phyloP scores from a whole-genome alignment of 2,329 filamentous ascomycete species.

The Verticillium dahliae region DNA sequence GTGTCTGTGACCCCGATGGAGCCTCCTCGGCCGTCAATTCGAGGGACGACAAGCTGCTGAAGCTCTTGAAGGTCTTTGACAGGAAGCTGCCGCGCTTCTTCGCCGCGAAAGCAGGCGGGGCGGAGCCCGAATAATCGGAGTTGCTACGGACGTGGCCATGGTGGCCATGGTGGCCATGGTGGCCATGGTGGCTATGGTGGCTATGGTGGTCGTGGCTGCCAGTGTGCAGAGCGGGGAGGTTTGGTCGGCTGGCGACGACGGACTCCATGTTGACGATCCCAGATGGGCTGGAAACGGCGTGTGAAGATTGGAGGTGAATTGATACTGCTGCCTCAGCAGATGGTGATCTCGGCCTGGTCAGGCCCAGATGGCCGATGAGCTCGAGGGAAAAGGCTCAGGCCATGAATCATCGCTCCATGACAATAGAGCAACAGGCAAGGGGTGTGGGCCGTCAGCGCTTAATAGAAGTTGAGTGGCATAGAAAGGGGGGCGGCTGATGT shows the following conservation, averaged over 20 bases:
- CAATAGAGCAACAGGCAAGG: neutral
- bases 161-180: neutral
- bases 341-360: constrained; percentile 1
- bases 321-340: neutral
- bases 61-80: constrained; percentile 12
- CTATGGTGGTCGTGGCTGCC: neutral
- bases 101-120: constrained; percentile 4
- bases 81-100: constrained; percentile 11
- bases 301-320: neutral
- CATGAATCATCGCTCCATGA: constrained; percentile 5
- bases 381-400: constrained; percentile 10
- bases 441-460: neutral
- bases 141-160: neutral
- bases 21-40: constrained; percentile 6
- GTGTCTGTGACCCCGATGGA: constrained; percentile 2
- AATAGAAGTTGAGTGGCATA: neutral
- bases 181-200: neutral
- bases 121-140: constrained; percentile 1
- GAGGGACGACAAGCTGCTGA: constrained; percentile 11
- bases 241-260: constrained; percentile 5
- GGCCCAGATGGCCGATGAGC: constrained; percentile 10
- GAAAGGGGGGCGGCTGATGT: neutral
- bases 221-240: constrained; percentile 10
- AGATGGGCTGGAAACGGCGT: neutral
- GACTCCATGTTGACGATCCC: neutral